phyloP scores from a whole-genome alignment of 1,139 yeast species.

The Pichia kudriavzevii region DNA sequence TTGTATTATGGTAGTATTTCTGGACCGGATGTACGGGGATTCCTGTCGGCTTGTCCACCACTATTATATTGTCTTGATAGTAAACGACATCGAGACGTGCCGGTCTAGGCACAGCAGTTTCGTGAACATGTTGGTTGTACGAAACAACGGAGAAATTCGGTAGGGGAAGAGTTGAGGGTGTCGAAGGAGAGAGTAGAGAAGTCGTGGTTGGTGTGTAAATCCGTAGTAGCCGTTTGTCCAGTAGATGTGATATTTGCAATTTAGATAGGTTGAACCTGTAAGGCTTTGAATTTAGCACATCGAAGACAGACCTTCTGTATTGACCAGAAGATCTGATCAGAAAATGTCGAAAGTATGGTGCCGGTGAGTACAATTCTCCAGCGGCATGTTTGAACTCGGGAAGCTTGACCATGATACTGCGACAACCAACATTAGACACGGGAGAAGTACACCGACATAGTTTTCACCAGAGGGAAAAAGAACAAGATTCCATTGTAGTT shows the following conservation, averaged over 20 bases:
- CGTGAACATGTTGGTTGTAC: conserved; percentile 48
- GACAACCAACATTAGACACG: too few species aligned
- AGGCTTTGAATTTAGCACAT: conserved; percentile 11
- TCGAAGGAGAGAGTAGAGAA: neutral
- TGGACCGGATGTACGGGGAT: conserved; percentile 74
- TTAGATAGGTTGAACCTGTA: conserved; percentile 9
- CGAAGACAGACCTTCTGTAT: conserved; percentile 1
- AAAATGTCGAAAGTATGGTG: conserved; percentile 10
- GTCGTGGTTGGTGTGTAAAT: conserved; percentile 5
- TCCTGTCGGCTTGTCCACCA: conserved; percentile 67
- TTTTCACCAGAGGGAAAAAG: too few species aligned
- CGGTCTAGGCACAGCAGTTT: conserved; percentile 33
- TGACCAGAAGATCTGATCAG: conserved; percentile 2
- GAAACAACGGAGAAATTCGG: conserved; percentile 4
- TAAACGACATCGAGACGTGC: neutral
- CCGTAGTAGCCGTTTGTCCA: neutral
- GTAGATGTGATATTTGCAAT: neutral
- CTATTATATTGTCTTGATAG: conserved; percentile 31
- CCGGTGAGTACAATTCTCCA: conserved; percentile 5
- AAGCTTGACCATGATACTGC: too few species aligned
- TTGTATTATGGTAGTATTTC: conserved; percentile 46
- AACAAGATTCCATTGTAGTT: too few species aligned
- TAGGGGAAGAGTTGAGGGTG: too few species aligned
- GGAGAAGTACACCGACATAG: too few species aligned
- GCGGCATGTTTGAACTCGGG: too few species aligned